Percentiles rank a stretch among this genome's conserved stretches.
These are phyloP conservation scores for Leptomonas seymouri DNA, from an alignment of 208 protist species.

Conservation along the genomic window DNA sequence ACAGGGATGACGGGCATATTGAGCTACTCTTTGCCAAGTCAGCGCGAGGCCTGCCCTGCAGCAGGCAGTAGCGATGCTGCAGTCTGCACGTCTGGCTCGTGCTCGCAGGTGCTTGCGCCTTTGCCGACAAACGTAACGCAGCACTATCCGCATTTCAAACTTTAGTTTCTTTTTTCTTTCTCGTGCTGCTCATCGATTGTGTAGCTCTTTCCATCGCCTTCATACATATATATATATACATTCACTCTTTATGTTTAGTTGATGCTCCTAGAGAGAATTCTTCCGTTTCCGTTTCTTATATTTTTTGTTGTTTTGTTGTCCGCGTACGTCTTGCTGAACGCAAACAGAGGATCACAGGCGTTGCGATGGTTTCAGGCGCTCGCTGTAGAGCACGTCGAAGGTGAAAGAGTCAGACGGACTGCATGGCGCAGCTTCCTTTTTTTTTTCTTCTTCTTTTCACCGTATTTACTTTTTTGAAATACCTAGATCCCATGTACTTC, in stretches of 20 bases:
- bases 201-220: slow-evolving; percentile 7
- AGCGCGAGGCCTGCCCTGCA: neutral
- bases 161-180: slow-evolving; percentile 22
- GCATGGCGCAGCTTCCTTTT: too few species aligned
- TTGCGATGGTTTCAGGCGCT: too few species aligned
- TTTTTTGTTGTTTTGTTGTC: too few species aligned
- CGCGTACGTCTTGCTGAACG: too few species aligned
- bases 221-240: neutral
- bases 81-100: neutral
- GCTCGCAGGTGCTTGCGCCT: slow-evolving; percentile 21
- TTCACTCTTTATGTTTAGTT: slow-evolving; percentile 8
- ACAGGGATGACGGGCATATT: slow-evolving; percentile 6
- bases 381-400: too few species aligned
- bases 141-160: slow-evolving; percentile 10
- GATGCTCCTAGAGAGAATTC: slow-evolving; percentile 15
- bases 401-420: too few species aligned
- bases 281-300: neutral
- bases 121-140: slow-evolving; percentile 21
- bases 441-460: too few species aligned
- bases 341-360: too few species aligned
- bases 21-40: slow-evolving; percentile 4
- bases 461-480: too few species aligned
- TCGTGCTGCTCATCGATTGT: too few species aligned
- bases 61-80: neutral
- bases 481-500: too few species aligned